Evolutionary conservation across 345 rosid species (phyloP).

Genomic region (Eucalyptus regnans): DNA sequence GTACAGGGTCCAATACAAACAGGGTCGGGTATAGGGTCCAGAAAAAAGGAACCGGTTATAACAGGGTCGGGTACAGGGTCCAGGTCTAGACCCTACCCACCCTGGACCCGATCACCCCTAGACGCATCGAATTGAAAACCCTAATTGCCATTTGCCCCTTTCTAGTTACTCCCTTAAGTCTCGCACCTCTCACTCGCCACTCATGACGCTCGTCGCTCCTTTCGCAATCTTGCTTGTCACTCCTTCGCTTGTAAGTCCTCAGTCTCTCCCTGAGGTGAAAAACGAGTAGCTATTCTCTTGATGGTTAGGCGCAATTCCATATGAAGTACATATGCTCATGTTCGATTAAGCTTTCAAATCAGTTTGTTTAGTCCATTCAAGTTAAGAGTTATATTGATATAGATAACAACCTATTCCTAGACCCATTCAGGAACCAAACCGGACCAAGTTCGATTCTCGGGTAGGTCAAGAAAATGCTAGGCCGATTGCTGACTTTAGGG

Average conservation of each 20-base stretch:
- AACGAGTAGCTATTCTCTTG: background rate
- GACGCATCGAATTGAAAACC: background rate
- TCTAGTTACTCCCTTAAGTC: background rate
- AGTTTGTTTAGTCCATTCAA: background rate
- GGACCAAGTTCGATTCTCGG: fast-evolving
- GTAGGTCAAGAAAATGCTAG: background rate
- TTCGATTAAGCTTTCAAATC: too few relatives aligned
- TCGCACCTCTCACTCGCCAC: background rate
- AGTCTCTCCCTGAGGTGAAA: background rate
- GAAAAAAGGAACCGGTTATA: too few relatives aligned
- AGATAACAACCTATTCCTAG: background rate
- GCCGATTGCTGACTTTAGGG: background rate
- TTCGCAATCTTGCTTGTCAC: background rate
- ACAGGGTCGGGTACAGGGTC: too few relatives aligned
- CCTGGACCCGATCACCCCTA: too few relatives aligned
- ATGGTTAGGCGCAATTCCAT: background rate
- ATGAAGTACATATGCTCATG: background rate
- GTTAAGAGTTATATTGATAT: too few relatives aligned
- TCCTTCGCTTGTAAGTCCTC: background rate
- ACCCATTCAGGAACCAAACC: background rate
- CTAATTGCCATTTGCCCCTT: background rate
- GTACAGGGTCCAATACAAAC: too few relatives aligned
- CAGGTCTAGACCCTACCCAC: too few relatives aligned
- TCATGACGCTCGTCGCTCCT: background rate
- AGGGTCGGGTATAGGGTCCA: too few relatives aligned